Conservation (phyloP, 129 eudicot species). For the Pittosporum tobira region DNA sequence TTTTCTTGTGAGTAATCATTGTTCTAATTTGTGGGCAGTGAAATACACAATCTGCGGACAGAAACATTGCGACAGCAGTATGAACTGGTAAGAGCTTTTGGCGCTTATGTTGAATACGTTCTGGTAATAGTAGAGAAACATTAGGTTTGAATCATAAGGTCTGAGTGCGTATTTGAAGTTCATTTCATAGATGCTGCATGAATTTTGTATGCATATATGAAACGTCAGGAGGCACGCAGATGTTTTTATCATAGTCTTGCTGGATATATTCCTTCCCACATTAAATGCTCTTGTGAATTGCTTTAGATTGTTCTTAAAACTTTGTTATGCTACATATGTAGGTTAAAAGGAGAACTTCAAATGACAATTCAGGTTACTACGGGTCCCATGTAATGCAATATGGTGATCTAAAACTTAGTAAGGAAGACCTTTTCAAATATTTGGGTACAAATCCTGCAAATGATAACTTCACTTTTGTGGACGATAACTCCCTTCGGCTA, state of each 20-base stretch:
- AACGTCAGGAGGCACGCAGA: background rate
- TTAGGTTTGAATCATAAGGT: no score
- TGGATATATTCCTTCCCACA: background rate
- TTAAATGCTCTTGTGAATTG: background rate
- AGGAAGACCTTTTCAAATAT: slow-evolving; percentile 46
- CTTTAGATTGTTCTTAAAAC: slow-evolving; percentile 4
- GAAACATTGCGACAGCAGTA: slow-evolving; percentile 85
- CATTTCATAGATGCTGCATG: no score
- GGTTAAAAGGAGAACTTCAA: slow-evolving; percentile 84
- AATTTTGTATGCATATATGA: no score
- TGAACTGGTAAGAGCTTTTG: slow-evolving; percentile 47
- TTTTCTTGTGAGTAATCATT: slow-evolving; percentile 6
- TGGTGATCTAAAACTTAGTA: slow-evolving; percentile 73
- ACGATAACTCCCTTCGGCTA: slow-evolving; percentile 37
- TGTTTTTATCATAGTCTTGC: background rate
- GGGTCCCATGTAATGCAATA: slow-evolving; percentile 99
- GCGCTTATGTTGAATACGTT: no score
- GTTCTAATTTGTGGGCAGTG: slow-evolving; percentile 41
- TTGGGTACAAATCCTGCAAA: slow-evolving; percentile 84
- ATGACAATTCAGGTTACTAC: slow-evolving; percentile 42
- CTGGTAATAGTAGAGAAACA: no score
- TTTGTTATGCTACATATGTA: slow-evolving; percentile 17
- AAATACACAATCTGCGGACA: slow-evolving; percentile 58
- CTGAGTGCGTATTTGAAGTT: no score
- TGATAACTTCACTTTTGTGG: slow-evolving; percentile 46